These are phyloP conservation scores for Plasmodium reichenowi DNA, from an alignment of 169 alveolate species.

Conservation along the genomic window DNA sequence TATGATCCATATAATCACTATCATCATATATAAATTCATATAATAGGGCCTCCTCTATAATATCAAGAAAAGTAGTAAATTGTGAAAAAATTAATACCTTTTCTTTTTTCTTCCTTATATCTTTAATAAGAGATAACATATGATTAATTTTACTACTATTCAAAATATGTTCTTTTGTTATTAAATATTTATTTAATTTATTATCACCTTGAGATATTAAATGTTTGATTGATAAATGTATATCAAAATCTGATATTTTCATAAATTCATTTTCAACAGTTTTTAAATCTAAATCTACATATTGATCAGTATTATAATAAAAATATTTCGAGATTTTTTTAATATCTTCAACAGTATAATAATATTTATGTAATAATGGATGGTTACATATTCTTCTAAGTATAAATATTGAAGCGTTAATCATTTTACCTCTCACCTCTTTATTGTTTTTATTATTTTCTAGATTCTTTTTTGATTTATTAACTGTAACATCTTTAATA, in stretches of 20 bases:
- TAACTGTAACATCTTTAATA: not conserved
- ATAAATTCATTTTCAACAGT: constrained; percentile 83
- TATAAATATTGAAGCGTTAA: constrained; percentile 88
- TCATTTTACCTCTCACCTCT: constrained; percentile 81
- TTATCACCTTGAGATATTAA: constrained; percentile 75
- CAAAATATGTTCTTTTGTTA: constrained; percentile 79
- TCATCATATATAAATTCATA: constrained; percentile 76
- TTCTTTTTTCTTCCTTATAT: constrained; percentile 80
- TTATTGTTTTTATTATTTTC: constrained; percentile 5
- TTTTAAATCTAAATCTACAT: constrained; percentile 78
- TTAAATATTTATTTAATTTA: constrained; percentile 70
- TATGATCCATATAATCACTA: constrained; percentile 37
- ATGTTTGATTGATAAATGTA: constrained; percentile 81
- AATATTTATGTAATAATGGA: constrained; percentile 89
- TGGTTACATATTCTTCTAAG: constrained; percentile 93
- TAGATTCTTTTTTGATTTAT: constrained; percentile 28
- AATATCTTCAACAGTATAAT: constrained; percentile 82
- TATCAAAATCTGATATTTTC: constrained; percentile 86
- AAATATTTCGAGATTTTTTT: constrained; percentile 80
- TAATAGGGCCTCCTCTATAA: constrained; percentile 89
- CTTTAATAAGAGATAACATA: constrained; percentile 79
- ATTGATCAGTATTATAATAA: constrained; percentile 83
- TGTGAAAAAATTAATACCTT: constrained; percentile 94
- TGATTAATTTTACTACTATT: constrained; percentile 80
- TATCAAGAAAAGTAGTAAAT: constrained; percentile 92